A percentile compares a stretch with the other conserved stretches of the same genome.
Evolutionary conservation across 1,139 yeast species (phyloP).

Genomic region (Candida sanyaensis): DNA sequence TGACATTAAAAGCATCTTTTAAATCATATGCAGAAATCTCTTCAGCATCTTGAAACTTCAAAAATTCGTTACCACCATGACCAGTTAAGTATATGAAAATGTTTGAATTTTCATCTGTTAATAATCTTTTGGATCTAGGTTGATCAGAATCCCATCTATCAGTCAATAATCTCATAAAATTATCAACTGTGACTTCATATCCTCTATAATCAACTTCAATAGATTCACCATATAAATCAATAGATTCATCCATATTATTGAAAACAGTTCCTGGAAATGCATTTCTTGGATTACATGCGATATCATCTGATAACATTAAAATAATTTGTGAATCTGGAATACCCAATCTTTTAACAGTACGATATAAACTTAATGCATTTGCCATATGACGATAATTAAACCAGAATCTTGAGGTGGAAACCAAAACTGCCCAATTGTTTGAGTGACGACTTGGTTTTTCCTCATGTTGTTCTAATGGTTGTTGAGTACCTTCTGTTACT

Average conservation of each 20-base stretch:
- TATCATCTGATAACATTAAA: conserved; percentile 93
- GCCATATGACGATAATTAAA: conserved; percentile 98
- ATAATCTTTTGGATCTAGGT: conserved; percentile 84
- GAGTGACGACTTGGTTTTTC: conserved; percentile 56
- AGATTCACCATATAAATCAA: conserved; percentile 91
- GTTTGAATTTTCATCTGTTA: conserved; percentile 93
- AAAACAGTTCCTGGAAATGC: conserved; percentile 96
- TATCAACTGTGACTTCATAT: conserved; percentile 96
- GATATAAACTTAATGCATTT: conserved; percentile 87
- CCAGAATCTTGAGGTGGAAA: conserved; percentile 97
- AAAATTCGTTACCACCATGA: conserved; percentile 97
- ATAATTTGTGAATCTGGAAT: conserved; percentile 98
- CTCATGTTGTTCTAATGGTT: conserved; percentile 1
- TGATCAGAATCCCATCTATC: conserved; percentile 96
- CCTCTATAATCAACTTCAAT: conserved; percentile 97
- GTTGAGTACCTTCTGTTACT: neutral
- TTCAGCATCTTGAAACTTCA: conserved; percentile 97
- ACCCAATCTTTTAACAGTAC: conserved; percentile 93
- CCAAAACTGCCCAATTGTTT: conserved; percentile 93
- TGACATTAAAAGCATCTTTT: conserved; percentile 96
- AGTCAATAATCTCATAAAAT: conserved; percentile 83
- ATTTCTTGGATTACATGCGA: conserved; percentile 95
- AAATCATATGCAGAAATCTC: conserved; percentile 94
- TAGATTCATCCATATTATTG: conserved; percentile 91
- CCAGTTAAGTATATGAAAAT: conserved; percentile 96